Evolutionary conservation across 1,139 yeast genomes (phyloP), one percentile per base, ranked within the genome.

Genomic region (Pichia sp.): DNA sequence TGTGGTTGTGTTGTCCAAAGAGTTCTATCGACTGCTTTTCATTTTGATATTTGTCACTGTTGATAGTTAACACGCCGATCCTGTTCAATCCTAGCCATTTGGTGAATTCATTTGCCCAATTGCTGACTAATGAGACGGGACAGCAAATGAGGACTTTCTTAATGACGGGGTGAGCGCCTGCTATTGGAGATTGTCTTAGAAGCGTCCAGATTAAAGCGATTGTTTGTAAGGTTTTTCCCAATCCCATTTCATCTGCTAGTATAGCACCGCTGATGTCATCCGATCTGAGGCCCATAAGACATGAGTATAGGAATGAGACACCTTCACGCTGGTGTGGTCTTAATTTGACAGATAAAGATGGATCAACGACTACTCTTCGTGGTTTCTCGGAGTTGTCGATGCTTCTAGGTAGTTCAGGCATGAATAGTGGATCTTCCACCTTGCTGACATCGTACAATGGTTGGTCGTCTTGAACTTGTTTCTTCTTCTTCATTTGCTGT

Each of bases 241-340:
- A 71, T 0, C 99, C 99, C 99, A 93, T 93, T 61, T 93, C 98
- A 65, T 93, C 99, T 0, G 99, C 99, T 42, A 93, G 66, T 8
- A 93, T 68, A 3, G 94, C 93, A 0, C 99, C 98, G 41, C 69
- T 62, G 3, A 84, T 87, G n/a, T 68, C 63, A 28, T 67, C 66
- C 22, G 73, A 69, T 33, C 74, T 66, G 51, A 74, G 67, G 0
- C 96, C 95, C 83, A 85, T 79, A 2, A 90, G 75, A 57, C 96
- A 88, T 48, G 86, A 86, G 59, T 89, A 88, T 58, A 93, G 69
- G 59, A 93, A 93, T 44, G 67, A 65, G 0, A 91, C 86, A 1
- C 96, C 99, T 55, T 85, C 93, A 12, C 77, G 65, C 61, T 93
- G 99, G 66, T 93, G 99, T 0, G 89, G 85, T 31, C 98, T 73